Base-by-base conservation (phyloP, 2,329 filamentous ascomycete species). In the Coniochaeta hoffmannii region DNA sequence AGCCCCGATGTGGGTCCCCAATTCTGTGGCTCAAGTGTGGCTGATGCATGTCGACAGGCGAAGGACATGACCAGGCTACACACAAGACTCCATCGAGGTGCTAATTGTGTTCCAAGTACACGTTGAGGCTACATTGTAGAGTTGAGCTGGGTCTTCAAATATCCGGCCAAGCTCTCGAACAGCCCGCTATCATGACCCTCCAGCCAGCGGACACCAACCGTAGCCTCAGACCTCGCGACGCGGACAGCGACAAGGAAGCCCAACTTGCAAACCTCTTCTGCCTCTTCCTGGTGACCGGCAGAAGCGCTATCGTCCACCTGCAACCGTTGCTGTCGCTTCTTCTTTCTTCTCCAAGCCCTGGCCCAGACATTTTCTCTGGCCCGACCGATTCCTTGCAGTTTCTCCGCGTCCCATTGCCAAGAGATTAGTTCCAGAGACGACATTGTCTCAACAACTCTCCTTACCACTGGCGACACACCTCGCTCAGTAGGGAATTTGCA, bases 81-180 rank as follows among this genome's bases (percentile, higher is more conserved):
- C n/a, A n/a, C n/a, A n/a, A n/a, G n/a, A n/a, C n/a, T n/a, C n/a
- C n/a, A n/a, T n/a, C n/a, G n/a, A n/a, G n/a, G n/a, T n/a, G n/a
- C n/a, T n/a, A n/a, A n/a, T n/a, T n/a, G n/a, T n/a, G n/a, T 32
- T 32, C 34, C 9, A 36, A n/a, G 34, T n/a, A 36, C 15, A 46
- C 12, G 38, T 28, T 12, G 19, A 28, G 8, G 22, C 34, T 28
- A 14, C 2, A 19, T n/a, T 11, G 57, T 17, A 14, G 64, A 63
- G 36, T 63, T 61, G 2, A 76, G 55, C 56, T 78, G 80, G 34
- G 80, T 75, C 68, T 85, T 88, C 46, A 95, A 60, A 74, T 92
- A 90, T 0, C 90, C 91, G 58, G 85, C 87, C 59, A 99, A 90
- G 66, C 92, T 97, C 71, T 95, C 89, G 69, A 93, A 96, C 0